Percentiles rank a stretch among this genome's conserved stretches.
Evolutionary conservation across 2,329 filamentous ascomycete species (phyloP).

Genomic region (Boeremia lycopersici): DNA sequence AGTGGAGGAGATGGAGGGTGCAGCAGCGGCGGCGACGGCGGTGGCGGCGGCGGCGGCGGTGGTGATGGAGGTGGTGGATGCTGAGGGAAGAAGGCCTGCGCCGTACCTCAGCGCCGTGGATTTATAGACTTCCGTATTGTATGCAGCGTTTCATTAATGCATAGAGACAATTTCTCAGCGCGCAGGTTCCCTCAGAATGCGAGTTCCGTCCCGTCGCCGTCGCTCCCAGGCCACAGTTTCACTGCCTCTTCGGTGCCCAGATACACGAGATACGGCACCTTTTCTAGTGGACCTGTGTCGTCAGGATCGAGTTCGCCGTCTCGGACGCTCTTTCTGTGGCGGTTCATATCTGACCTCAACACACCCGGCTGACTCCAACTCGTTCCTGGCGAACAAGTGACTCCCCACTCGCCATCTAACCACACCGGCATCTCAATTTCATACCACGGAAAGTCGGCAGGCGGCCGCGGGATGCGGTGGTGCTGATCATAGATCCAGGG

Average conservation of each 20-base stretch:
- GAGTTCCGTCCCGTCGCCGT: constrained; percentile 4
- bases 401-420: constrained; percentile 10
- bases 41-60: background rate
- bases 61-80: background rate
- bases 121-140: background rate
- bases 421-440: constrained; percentile 1
- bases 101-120: background rate
- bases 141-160: background rate
- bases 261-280: constrained; percentile 21
- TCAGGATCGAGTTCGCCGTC: background rate
- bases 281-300: constrained; percentile 3
- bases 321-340: no score
- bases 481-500: constrained; percentile 27
- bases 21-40: background rate
- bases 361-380: constrained; percentile 6
- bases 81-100: background rate
- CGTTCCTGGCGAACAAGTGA: constrained; percentile 1
- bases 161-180: background rate
- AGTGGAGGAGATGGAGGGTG: background rate
- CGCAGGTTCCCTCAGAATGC: constrained; percentile 1
- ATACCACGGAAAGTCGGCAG: constrained; percentile 23
- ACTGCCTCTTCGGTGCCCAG: constrained; percentile 14
- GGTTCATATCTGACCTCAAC: constrained; percentile 1
- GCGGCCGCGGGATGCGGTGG: constrained; percentile 10
- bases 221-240: constrained; percentile 8